Evolutionary conservation across 2,329 filamentous ascomycete species (phyloP).

Genomic region (Sporothrix brunneoviolacea): DNA sequence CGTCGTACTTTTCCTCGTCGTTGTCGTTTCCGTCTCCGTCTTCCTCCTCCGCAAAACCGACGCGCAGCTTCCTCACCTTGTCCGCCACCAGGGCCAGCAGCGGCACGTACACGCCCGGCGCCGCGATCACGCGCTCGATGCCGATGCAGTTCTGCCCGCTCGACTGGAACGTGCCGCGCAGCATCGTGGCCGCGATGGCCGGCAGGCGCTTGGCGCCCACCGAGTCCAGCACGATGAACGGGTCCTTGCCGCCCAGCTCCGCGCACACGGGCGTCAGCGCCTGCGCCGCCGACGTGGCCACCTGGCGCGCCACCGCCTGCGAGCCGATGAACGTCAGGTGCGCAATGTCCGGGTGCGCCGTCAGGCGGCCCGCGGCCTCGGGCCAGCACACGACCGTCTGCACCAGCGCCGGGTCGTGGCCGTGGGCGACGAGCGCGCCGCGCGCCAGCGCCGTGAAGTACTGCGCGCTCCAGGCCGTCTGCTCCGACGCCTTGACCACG

Average conservation of each 20-base stretch:
- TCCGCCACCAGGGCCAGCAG: constrained; percentile 66
- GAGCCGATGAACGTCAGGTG: constrained; percentile 98
- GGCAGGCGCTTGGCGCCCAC: constrained; percentile 52
- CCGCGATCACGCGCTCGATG: constrained; percentile 84
- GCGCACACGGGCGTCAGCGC: constrained; percentile 81
- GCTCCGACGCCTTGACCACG: constrained; percentile 89
- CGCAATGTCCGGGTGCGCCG: constrained; percentile 73
- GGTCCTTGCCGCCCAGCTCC: constrained; percentile 92
- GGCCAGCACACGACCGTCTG: constrained; percentile 88
- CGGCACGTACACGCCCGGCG: constrained; percentile 66
- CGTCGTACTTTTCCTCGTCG: constrained; percentile 51
- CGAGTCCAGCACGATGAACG: constrained; percentile 82
- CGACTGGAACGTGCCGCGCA: constrained; percentile 91
- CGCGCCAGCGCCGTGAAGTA: constrained; percentile 79
- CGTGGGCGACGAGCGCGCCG: constrained; percentile 72
- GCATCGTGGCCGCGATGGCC: constrained; percentile 72
- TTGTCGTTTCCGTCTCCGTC: background rate
- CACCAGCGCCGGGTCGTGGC: constrained; percentile 72
- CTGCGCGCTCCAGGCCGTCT: constrained; percentile 83
- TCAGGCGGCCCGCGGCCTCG: constrained; percentile 70
- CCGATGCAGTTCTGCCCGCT: constrained; percentile 97
- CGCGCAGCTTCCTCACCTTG: constrained; percentile 65
- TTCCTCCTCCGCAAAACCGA: constrained; percentile 50
- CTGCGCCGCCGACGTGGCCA: constrained; percentile 79
- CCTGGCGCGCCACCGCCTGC: constrained; percentile 75